Evolutionary conservation across 192 early-diverging fungal species (phyloP).

Genomic region (Funneliformis geosporum): DNA sequence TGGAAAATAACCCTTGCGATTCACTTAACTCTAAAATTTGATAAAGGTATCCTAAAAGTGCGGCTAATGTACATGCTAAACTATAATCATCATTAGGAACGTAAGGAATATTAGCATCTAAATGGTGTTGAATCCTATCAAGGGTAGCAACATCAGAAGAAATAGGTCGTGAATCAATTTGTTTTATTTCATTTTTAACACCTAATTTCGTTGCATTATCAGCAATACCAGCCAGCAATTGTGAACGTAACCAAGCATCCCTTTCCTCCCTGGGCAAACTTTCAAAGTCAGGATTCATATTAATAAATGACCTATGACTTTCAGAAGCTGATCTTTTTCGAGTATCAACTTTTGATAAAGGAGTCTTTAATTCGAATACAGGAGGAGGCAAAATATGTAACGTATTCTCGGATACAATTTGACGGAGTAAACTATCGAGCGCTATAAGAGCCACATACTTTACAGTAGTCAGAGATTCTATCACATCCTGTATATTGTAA

Average conservation of each 20-base stretch:
- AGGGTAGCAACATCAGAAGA: constrained; percentile 16
- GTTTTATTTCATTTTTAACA: constrained; percentile 24
- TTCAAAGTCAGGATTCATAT: constrained; percentile 8
- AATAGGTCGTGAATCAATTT: neutral
- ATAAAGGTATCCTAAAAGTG: constrained; percentile 52
- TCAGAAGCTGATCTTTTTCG: neutral
- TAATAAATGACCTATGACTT: neutral
- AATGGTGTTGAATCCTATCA: constrained; percentile 25
- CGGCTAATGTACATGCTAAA: constrained; percentile 57
- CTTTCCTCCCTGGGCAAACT: neutral
- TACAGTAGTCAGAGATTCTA: constrained; percentile 50
- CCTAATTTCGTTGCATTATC: constrained; percentile 30
- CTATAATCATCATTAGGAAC: constrained; percentile 53
- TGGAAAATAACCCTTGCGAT: neutral
- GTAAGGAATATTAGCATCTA: constrained; percentile 29
- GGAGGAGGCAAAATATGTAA: constrained; percentile 20
- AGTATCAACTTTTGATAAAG: neutral
- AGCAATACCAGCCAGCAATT: constrained; percentile 30
- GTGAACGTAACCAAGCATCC: constrained; percentile 18
- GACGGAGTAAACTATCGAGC: constrained; percentile 50
- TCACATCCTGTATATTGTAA: constrained; percentile 40
- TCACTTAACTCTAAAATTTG: constrained; percentile 44
- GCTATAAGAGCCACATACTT: constrained; percentile 54
- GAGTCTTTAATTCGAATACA: constrained; percentile 29
- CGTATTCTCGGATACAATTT: constrained; percentile 43